Evolutionary conservation across 257 asterid genomes (phyloP), one percentile per base, ranked within the genome.

Genomic region (Petunia secreta): DNA sequence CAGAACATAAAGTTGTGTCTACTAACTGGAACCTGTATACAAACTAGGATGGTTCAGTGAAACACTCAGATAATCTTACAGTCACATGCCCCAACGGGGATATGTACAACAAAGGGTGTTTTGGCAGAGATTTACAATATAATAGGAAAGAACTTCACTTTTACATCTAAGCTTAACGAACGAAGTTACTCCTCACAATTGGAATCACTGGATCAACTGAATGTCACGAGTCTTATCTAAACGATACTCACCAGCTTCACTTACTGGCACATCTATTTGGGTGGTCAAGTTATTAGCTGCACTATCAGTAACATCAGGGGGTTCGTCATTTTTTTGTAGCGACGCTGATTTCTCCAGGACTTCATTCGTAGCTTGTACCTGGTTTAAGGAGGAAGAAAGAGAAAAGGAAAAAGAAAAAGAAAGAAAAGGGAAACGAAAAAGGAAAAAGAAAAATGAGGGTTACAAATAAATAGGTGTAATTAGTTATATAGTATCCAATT

Each of bases 331-430:
- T 58, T 86, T 89, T 84, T 81, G 85, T 41, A 63, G 69, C 7
- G 65, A 60, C 1, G 82, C 80, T 38, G 91, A 54, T 63, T 84
- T 84, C 15, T 83, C 83, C 77, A 80, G 63, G 73, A 63, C 86
- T 71, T 85, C 86, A 3, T 76, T 83, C 38, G 87, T 79, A 63
- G 89, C 82, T 84, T 84, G 89, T 83, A 81, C 63, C 92, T 91
- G 89, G 38, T 25, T 55, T 37, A 25, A 25, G 25, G 25, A 82
- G 83, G 53, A 71, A 67, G 60, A 73, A 71, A 73, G 37, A 73
- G 34, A 73, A 50, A 25, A 25, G 25, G 25, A 25, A 25, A 25
- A 25, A 25, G 25, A 25, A 25, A 25, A 25, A 25, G 25, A 25
- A 25, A 25, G 25, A 25, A 25, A 25, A 25, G 0, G 25, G 25